Evolutionary conservation across 2,329 filamentous ascomycete species (phyloP), one percentile per base, ranked within the genome.

Genomic region (Dryadomyces sulphureus): DNA sequence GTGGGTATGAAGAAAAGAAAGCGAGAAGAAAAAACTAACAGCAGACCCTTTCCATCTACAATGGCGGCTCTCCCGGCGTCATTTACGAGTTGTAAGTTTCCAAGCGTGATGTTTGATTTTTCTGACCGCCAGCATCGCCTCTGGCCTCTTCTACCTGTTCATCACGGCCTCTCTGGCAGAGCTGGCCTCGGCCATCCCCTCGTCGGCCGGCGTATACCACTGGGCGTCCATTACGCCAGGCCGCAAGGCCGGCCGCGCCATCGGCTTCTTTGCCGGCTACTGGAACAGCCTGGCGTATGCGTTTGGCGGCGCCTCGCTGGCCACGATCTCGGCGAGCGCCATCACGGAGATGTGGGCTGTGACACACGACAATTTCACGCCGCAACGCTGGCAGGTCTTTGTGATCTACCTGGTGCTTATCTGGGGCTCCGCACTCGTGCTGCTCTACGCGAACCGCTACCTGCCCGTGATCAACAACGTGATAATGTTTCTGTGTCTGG

Each of bases 71-170:
- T 7, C 41, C 41, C 5, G 41, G 30, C 8, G 41, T 43, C 27
- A 19, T 43, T 3, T 43, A 43, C 17, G 41, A 43, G 27, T 43
- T 43, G 41, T 43, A 32, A 43, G 41, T 36, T 7, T 7, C 25
- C 6, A 20, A 27, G 25, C 9, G 17, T 7, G 19, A 24, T 11
- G 20, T 8, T 21, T 7, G 19, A 21, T 14, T 2, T 17, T n/a
- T 11, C 14, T 32, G 20, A 34, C 7, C 5, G 17, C 14, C 1
- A 43, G 41, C 30, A 20, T 36, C 16, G 41, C 34, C 11, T 17
- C 34, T 4, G 22, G 27, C n/a, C 19, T 43, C 7, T 36, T 30
- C 30, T 43, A 43, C 32, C 34, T 19, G 41, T 43, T 43, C 11
- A 30, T 43, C 3, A 30, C 41, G 6, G 41, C 41, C 3, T 36